Evolutionary conservation across 108 stramenopile species (phyloP).

Genomic region (Phaeodactylum tricornutum): DNA sequence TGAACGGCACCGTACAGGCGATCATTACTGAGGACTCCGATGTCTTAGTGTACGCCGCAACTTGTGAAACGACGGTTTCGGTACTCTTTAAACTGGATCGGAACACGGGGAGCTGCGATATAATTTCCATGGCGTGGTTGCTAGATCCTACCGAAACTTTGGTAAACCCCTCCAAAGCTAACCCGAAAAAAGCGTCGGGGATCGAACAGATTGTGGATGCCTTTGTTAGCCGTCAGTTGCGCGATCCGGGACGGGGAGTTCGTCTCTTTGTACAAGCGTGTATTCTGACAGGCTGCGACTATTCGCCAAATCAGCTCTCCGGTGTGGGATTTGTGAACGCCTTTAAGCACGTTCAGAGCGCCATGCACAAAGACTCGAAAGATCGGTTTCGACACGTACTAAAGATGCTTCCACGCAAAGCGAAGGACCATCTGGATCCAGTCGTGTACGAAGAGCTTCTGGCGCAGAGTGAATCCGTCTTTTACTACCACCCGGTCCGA

Average conservation of each 20-base stretch:
- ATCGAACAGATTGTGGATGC: slow-evolving; percentile 35
- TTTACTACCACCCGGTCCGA: slow-evolving; percentile 68
- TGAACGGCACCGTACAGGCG: slow-evolving; percentile 65
- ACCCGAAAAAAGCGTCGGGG: slow-evolving; percentile 11
- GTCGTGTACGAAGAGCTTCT: slow-evolving; percentile 53
- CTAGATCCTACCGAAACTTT: slow-evolving; percentile 20
- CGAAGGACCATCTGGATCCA: slow-evolving; percentile 20
- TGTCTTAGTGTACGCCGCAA: slow-evolving; percentile 69
- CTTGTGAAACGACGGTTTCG: slow-evolving; percentile 42
- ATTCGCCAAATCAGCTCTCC: slow-evolving; percentile 56
- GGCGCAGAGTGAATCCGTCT: slow-evolving; percentile 72
- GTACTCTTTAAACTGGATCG: slow-evolving; percentile 79
- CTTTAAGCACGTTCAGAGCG: slow-evolving; percentile 69
- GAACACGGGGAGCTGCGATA: slow-evolving; percentile 56
- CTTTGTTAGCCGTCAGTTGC: slow-evolving; percentile 30
- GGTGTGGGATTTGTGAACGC: slow-evolving; percentile 88
- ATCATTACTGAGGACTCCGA: slow-evolving; percentile 91
- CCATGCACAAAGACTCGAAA: slow-evolving; percentile 32
- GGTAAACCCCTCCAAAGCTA: slow-evolving; percentile 2
- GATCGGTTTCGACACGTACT: slow-evolving; percentile 46
- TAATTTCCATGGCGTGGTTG: slow-evolving; percentile 73
- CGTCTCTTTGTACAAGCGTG: slow-evolving; percentile 90
- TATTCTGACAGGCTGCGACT: slow-evolving; percentile 94
- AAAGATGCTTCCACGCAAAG: slow-evolving; percentile 20
- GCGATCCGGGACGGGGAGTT: slow-evolving; percentile 48